Conservation (phyloP, 2,329 filamentous ascomycete species). For the Penicillium sclerotigenum region DNA sequence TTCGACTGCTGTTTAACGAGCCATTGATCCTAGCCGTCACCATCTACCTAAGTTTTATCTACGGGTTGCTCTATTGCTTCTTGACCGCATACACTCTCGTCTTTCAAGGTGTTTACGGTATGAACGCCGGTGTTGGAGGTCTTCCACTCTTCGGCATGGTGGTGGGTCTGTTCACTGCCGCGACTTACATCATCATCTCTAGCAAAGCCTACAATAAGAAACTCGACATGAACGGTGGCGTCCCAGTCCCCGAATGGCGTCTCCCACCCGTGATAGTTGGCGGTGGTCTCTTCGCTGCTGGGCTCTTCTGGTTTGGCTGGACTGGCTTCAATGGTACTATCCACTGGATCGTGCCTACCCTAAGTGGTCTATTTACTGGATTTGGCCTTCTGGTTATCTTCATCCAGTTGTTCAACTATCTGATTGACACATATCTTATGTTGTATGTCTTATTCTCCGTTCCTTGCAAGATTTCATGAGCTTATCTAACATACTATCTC, state of each 20-base stretch:
- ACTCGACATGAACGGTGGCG: constrained; percentile 57
- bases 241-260: constrained; percentile 58
- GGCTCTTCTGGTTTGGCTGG: constrained; percentile 78
- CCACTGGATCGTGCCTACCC: constrained; percentile 40
- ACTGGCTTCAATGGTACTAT: constrained; percentile 52
- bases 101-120: constrained; percentile 58
- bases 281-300: constrained; percentile 53
- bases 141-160: constrained; percentile 86
- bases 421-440: constrained; percentile 60
- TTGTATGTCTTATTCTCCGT: constrained; percentile 34
- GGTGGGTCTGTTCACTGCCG: constrained; percentile 66
- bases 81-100: constrained; percentile 39
- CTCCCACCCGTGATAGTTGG: constrained; percentile 54
- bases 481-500: constrained; percentile 8
- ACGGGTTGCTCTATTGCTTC: constrained; percentile 37
- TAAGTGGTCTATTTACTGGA: constrained; percentile 53
- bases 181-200: constrained; percentile 53
- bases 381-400: constrained; percentile 59
- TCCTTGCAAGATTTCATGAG: no score
- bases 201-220: constrained; percentile 44
- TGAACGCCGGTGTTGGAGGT: constrained; percentile 67
- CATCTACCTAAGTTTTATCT: constrained; percentile 41
- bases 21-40: constrained; percentile 44
- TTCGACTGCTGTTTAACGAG: constrained; percentile 46
- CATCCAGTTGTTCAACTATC: constrained; percentile 56